Percentiles rank a stretch among this genome's conserved stretches.
Conservation (phyloP, 2,329 filamentous ascomycete species). For the Epichloe gansuensis region DNA sequence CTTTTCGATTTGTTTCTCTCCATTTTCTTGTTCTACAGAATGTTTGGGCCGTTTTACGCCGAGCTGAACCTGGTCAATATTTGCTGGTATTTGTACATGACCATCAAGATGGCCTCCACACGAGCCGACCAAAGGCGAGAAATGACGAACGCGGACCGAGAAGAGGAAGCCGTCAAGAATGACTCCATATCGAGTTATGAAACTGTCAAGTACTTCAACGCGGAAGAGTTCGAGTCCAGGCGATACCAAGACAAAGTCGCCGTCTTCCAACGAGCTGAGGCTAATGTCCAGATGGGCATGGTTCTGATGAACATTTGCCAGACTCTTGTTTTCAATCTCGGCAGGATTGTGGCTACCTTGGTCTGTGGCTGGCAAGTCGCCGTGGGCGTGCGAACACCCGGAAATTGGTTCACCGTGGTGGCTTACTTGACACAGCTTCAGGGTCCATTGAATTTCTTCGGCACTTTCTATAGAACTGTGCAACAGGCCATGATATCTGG, state of each 20-base stretch:
- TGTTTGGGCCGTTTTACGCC: slow-evolving; percentile 60
- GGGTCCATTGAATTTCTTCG: slow-evolving; percentile 74
- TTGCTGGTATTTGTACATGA: slow-evolving; percentile 93
- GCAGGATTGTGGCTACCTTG: slow-evolving; percentile 58
- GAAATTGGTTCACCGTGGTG: slow-evolving; percentile 61
- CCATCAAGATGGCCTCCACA: slow-evolving; percentile 90
- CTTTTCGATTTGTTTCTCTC: slow-evolving; percentile 79
- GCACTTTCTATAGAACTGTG: slow-evolving; percentile 90
- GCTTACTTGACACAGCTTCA: slow-evolving; percentile 73
- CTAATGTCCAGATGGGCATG: slow-evolving; percentile 63
- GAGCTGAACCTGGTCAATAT: slow-evolving; percentile 83
- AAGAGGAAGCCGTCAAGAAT: slow-evolving; percentile 96
- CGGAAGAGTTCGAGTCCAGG: slow-evolving; percentile 65
- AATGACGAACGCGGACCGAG: slow-evolving; percentile 89
- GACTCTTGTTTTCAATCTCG: slow-evolving; percentile 67
- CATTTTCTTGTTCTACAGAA: slow-evolving; percentile 60
- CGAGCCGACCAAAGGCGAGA: slow-evolving; percentile 79
- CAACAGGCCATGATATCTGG: slow-evolving; percentile 97
- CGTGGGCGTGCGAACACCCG: slow-evolving; percentile 50
- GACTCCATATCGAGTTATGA: slow-evolving; percentile 99
- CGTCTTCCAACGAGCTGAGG: slow-evolving; percentile 62
- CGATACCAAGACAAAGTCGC: slow-evolving; percentile 60
- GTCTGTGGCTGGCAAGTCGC: slow-evolving; percentile 69
- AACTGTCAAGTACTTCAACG: slow-evolving; percentile 85
- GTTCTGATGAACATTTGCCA: slow-evolving; percentile 74